Evolutionary conservation across 2,329 filamentous ascomycete genomes (phyloP), one percentile per base, ranked within the genome.

Genomic region (Colletotrichum viniferum): DNA sequence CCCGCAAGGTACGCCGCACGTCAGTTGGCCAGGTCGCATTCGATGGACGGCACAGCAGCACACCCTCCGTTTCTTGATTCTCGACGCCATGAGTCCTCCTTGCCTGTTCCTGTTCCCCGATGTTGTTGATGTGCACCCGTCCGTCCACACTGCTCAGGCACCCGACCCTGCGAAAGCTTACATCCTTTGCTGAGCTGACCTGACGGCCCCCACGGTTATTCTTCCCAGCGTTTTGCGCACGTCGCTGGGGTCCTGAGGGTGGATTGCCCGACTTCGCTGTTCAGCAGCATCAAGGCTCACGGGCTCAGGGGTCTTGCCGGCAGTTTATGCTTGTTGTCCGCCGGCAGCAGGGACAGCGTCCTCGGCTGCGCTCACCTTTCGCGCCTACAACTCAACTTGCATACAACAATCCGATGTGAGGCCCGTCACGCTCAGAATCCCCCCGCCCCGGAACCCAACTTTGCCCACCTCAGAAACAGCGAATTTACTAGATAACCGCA

Each of bases 261-360:
- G 43, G 18, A 48, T n/a, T 48, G 43, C 43, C 55, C 13, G 55
- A 58, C 16, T 43, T 26, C 34, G 32, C n/a, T 30, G 63, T 55
- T 65, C 24, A 32, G 38, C 24, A 24, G n/a, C 63, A 64, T 9
- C 24, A 48, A 36, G 36, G 24, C 64, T 21, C 55, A 52, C 16
- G n/a, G 26, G 34, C 26, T 24, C 69, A 67, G 56, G 69, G 73
- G 73, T 75, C 63, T 73, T 73, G 73, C 73, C 26, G 21, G 73
- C 28, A 76, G 18, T 30, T 75, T 64, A 69, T 69, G 63, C 56
- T 69, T 68, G 69, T 32, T 68, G 63, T 16, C 62, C 30, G 21
- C 56, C 61, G 26, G 24, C 56, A 36, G 63, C 69, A 68, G 62
- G 43, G 63, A 68, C 69, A 30, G 24, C 26, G 52, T 24, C 38